phyloP scores from a whole-genome alignment of 352 stramenopile genomes.

The Pythium graminicola region DNA sequence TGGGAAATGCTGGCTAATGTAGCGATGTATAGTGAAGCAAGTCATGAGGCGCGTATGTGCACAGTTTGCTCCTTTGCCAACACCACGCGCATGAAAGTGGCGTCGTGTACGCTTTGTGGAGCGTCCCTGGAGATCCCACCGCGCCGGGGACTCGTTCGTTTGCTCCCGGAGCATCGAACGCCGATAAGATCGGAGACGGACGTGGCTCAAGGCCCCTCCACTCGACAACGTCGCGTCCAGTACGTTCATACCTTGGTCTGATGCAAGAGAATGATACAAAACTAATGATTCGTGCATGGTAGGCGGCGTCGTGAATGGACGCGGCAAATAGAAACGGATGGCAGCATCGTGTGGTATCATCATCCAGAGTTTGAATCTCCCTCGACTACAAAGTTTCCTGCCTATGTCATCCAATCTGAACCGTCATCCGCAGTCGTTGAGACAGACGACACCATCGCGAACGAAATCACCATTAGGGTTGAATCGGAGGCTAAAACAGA shows the following conservation, averaged over 20 bases:
- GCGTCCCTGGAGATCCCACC: background rate
- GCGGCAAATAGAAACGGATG: background rate
- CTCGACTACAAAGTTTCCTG: too few relatives aligned
- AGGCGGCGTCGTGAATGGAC: slow-evolving; percentile 10
- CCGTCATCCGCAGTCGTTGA: too few relatives aligned
- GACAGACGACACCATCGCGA: too few relatives aligned
- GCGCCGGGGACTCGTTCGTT: background rate
- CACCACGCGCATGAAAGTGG: background rate
- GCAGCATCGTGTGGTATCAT: background rate
- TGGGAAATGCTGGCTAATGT: too few relatives aligned
- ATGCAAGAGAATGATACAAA: background rate
- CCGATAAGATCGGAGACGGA: background rate
- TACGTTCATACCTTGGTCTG: background rate
- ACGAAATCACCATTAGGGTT: too few relatives aligned
- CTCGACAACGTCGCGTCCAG: background rate
- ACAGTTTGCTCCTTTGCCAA: slow-evolving; percentile 3
- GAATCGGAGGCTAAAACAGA: too few relatives aligned
- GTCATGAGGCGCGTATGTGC: background rate
- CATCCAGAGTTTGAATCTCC: too few relatives aligned
- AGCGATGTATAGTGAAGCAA: background rate
- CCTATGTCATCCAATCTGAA: too few relatives aligned
- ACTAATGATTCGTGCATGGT: too few relatives aligned
- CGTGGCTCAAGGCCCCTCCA: background rate
- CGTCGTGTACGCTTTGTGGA: slow-evolving; percentile 4
- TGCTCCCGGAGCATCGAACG: background rate